These are phyloP conservation scores for Musa troglodytarum DNA, from an alignment of 176 grass and related monocot genomes.

Conservation along the genomic window DNA sequence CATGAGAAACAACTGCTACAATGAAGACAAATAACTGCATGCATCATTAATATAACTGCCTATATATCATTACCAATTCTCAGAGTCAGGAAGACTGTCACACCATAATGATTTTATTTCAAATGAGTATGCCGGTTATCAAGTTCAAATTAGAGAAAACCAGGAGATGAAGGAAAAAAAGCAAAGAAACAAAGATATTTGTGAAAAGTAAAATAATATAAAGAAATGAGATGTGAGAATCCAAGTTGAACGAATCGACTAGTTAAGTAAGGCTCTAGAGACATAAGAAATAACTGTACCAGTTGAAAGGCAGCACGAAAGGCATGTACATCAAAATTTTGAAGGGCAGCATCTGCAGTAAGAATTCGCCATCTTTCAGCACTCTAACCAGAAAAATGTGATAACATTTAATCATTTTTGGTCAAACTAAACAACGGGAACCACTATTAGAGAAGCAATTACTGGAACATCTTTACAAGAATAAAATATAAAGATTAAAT, in stretches of 20 bases:
- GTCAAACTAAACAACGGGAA: background rate
- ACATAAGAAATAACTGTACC: conserved; percentile 25
- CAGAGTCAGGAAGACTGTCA: background rate
- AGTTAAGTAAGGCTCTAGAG: conserved; percentile 2
- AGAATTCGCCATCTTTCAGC: conserved; percentile 90
- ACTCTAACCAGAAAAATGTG: conserved; percentile 44
- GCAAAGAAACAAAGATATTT: background rate
- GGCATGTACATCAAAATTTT: conserved; percentile 91
- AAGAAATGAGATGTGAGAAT: background rate
- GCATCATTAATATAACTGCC: no score
- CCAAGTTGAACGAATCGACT: background rate
- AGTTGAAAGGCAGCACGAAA: conserved; percentile 89
- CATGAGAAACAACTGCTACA: background rate
- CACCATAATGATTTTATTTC: background rate
- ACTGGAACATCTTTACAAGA: background rate
- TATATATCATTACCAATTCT: no score
- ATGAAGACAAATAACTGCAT: background rate
- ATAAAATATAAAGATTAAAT: background rate
- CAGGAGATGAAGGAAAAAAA: background rate
- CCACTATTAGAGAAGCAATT: background rate
- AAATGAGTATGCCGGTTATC: background rate
- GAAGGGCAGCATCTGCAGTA: conserved; percentile 51
- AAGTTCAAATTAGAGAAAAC: background rate
- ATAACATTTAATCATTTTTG: background rate
- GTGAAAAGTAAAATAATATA: background rate